phyloP scores from a whole-genome alignment of 345 rosid species.

The Xanthoceras sorbifolium region DNA sequence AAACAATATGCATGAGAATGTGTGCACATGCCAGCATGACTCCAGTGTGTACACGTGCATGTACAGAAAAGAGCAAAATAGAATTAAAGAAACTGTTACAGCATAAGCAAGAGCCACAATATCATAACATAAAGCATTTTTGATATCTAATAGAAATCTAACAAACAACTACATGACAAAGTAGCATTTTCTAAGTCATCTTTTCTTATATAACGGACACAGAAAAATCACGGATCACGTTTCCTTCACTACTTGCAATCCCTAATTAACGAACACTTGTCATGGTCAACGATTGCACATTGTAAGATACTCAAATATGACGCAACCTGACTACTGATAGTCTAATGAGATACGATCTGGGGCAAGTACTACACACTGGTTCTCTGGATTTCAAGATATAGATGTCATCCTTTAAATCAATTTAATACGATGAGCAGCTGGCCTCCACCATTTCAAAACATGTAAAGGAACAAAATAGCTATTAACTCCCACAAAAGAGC shows the following conservation, averaged over 20 bases:
- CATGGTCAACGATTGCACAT: neutral
- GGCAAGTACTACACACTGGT: neutral
- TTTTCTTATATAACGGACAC: neutral
- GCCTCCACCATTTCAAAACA: neutral
- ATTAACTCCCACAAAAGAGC: neutral
- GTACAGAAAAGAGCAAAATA: neutral
- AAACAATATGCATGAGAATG: neutral
- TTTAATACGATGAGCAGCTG: neutral
- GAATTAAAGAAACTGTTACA: neutral
- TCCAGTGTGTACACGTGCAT: neutral
- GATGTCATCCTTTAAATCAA: neutral
- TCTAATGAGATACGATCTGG: neutral
- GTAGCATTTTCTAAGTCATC: neutral
- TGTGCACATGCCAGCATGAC: neutral
- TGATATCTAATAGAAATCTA: neutral
- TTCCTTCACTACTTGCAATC: slow-evolving; percentile 9
- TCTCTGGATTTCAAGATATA: neutral
- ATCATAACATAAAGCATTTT: neutral
- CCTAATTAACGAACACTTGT: neutral
- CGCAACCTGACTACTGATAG: neutral
- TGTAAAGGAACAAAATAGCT: neutral
- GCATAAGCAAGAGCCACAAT: slow-evolving; percentile 8
- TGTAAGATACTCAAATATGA: neutral
- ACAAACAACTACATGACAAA: neutral
- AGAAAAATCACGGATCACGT: slow-evolving; percentile 8